Conservation (phyloP, 495 filamentous ascomycete species). For the Rostrohypoxylon terebratum region DNA sequence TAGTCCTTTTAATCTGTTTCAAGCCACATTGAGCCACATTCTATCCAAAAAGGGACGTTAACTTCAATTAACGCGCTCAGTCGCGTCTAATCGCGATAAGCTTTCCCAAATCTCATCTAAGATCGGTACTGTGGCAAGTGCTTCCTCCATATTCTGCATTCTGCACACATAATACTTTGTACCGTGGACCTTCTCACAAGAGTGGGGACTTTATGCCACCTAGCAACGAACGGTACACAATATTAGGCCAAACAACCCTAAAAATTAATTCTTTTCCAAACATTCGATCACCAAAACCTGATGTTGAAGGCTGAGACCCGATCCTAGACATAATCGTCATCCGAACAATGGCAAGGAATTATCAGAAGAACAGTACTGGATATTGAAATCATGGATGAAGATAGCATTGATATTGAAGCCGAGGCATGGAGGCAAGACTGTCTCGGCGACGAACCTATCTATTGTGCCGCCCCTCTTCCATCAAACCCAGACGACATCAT, state of each 20-base stretch:
- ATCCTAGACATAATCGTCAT: not conserved
- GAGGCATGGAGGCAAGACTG: slow-evolving; percentile 32
- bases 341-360: slow-evolving; percentile 19
- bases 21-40: slow-evolving; percentile 21
- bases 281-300: not conserved
- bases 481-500: slow-evolving; percentile 56
- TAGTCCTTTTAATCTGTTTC: not conserved
- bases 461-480: slow-evolving; percentile 54
- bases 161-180: not conserved
- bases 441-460: slow-evolving; percentile 58
- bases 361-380: not conserved
- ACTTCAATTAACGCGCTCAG: slow-evolving; percentile 46
- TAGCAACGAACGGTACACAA: not conserved
- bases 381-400: slow-evolving; percentile 31
- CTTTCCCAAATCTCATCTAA: not conserved
- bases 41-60: not conserved
- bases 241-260: not conserved
- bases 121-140: not conserved
- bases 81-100: slow-evolving; percentile 23
- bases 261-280: not conserved
- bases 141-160: not conserved
- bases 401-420: slow-evolving; percentile 9
- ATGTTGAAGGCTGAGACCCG: not conserved
- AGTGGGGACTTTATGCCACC: slow-evolving; percentile 7
- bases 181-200: not conserved